Evolutionary conservation across 208 protist genomes (phyloP).

Genomic region (Leishmania tropica): DNA sequence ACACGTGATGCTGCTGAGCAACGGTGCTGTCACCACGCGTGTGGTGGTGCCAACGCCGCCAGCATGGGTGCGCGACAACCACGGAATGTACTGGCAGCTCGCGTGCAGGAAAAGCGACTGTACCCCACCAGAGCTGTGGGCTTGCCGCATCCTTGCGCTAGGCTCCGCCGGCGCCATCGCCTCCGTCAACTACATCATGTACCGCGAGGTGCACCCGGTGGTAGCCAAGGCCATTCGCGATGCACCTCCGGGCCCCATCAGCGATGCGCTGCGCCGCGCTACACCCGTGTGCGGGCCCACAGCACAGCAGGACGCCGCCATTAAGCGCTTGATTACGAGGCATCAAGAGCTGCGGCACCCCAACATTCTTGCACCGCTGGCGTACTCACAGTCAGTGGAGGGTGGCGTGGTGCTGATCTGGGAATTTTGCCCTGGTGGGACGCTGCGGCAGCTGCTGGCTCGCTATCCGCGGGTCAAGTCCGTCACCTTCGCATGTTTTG

Average conservation of each 20-base stretch:
- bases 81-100: neutral
- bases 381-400: conserved; percentile 10
- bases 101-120: neutral
- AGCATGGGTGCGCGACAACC: conserved; percentile 2
- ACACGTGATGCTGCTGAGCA: neutral
- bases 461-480: conserved; percentile 34
- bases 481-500: conserved; percentile 38
- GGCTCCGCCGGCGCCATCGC: conserved; percentile 9
- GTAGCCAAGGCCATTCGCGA: neutral
- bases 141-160: neutral
- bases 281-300: conserved; percentile 6
- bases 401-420: conserved; percentile 26
- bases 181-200: neutral
- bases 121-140: neutral
- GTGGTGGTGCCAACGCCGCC: neutral
- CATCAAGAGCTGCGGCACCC: conserved; percentile 12
- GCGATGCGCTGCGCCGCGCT: conserved; percentile 15
- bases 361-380: conserved; percentile 7
- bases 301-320: neutral
- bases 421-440: conserved; percentile 45
- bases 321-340: neutral
- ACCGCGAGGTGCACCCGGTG: neutral
- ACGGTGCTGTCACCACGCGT: neutral
- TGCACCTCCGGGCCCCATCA: conserved; percentile 9
- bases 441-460: conserved; percentile 24